Evolutionary conservation across 2,329 filamentous ascomycete species (phyloP).

Genomic region (Fusarium albidum): DNA sequence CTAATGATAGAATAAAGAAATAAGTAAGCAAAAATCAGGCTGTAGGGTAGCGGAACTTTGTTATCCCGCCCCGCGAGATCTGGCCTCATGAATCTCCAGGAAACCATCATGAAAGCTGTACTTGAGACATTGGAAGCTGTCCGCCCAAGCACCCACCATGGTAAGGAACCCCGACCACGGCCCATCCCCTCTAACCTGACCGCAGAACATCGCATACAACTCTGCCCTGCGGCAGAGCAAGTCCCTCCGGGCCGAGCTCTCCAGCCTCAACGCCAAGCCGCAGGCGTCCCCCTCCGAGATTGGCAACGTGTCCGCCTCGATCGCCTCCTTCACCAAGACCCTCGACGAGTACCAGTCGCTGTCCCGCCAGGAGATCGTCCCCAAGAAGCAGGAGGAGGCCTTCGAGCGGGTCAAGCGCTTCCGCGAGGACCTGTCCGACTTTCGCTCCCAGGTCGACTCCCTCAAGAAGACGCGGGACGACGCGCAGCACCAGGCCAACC

Average conservation of each 20-base stretch:
- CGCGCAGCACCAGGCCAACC: slow-evolving; percentile 69
- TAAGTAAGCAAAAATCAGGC: not conserved
- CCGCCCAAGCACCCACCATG: slow-evolving; percentile 35
- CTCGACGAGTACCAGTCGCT: slow-evolving; percentile 91
- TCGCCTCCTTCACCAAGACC: slow-evolving; percentile 84
- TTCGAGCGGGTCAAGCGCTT: slow-evolving; percentile 87
- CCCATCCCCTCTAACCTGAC: not conserved
- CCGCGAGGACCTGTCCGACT: slow-evolving; percentile 81
- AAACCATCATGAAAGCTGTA: slow-evolving; percentile 34
- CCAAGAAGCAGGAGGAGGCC: slow-evolving; percentile 91
- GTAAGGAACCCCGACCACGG: not conserved
- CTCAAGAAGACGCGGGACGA: slow-evolving; percentile 83
- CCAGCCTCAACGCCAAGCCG: slow-evolving; percentile 70
- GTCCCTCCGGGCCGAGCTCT: slow-evolving; percentile 78
- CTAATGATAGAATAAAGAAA: no score
- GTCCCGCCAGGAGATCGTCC: slow-evolving; percentile 87
- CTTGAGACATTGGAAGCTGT: slow-evolving; percentile 16
- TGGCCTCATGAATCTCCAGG: slow-evolving; percentile 34
- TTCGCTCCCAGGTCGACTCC: slow-evolving; percentile 77
- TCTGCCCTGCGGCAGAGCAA: slow-evolving; percentile 86
- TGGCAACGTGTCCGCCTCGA: slow-evolving; percentile 79
- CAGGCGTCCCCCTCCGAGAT: slow-evolving; percentile 64
- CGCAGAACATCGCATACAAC: slow-evolving; percentile 84
- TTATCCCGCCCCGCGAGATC: slow-evolving; percentile 39
- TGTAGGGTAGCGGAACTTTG: slow-evolving; percentile 25